Base-by-base conservation (phyloP, 2,329 filamentous ascomycete genomes). In the Gnomoniopsis smithogilvyi region DNA sequence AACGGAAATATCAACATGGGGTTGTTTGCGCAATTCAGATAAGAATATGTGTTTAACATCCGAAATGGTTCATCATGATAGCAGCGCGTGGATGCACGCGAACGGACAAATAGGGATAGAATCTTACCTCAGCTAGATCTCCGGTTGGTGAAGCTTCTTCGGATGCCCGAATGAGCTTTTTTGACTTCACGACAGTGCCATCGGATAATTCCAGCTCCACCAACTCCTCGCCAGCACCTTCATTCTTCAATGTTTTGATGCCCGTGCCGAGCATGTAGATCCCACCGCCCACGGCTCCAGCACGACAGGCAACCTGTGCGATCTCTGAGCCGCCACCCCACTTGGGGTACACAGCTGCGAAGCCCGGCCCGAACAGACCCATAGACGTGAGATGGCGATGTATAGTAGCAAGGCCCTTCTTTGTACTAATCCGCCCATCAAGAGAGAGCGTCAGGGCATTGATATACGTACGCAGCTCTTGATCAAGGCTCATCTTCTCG, bases 1-100 rank as follows among this genome's bases (percentile, higher is more conserved):
- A 97, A 96, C 93, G 92, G 93, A 96, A 88, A 90, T 88, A 86
- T 96, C 93, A 88, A 96, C 93, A 96, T 80, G 84, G 83, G 66
- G 80, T 89, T 92, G 3, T 86, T 87, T 96, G 92, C 92, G 92
- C 92, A 90, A 89, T 90, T 90, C 90, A 89, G 88, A 86, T 83
- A 85, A 84, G 80, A 82, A 72, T 24, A 85, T 81, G 83, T 78
- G 41, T 77, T 96, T 96, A 91, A 95, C 91, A 96, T 96, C 93
- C 93, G 92, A 84, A 89, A 91, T 96, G 78, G 78, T 95, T 96
- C 91, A 92, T 96, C 93, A 96, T 86, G 69, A 68, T 74, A 77
- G 72, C 66, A 1, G 59, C 30, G 19, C 14, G 36, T 14, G 17
- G 36, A n/a, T 14, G 36, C 17, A 19, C n/a, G 41, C 19, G 15